phyloP scores from a whole-genome alignment of 2,329 filamentous ascomycete species.

The Penicillium fuscoglaucum region DNA sequence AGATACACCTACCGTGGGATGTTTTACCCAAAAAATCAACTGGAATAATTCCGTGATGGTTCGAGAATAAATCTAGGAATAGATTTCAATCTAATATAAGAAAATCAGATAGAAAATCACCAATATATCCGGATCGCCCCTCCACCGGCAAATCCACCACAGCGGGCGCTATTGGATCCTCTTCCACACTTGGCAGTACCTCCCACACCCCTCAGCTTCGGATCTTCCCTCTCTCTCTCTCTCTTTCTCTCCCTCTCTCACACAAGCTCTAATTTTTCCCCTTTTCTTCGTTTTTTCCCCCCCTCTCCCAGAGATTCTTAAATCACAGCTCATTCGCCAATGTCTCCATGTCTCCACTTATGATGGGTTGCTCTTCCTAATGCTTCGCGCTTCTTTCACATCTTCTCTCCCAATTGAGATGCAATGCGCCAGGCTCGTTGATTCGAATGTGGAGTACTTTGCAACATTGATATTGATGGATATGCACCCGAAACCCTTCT shows the following conservation, averaged over 20 bases:
- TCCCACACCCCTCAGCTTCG: constrained; percentile 22
- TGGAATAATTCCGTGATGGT: not conserved
- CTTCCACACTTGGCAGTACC: constrained; percentile 21
- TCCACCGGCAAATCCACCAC: constrained; percentile 11
- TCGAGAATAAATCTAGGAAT: not conserved
- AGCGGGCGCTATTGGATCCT: constrained; percentile 15
- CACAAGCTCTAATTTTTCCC: not conserved
- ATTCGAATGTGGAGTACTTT: constrained; percentile 2
- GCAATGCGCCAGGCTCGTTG: constrained; percentile 7
- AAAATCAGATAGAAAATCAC: not conserved
- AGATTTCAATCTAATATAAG: not conserved
- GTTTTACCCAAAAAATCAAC: not conserved
- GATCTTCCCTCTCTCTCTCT: constrained; percentile 16
- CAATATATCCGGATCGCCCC: constrained; percentile 11
- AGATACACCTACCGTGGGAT: not conserved
- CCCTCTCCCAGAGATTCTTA: no score
- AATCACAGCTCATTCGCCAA: not conserved
- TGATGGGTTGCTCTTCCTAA: constrained; percentile 2
- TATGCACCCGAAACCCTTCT: not conserved
- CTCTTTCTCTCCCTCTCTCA: not conserved
- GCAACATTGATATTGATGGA: not conserved
- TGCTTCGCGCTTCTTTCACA: constrained; percentile 2
- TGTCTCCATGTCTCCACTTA: constrained; percentile 6
- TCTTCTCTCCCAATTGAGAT: constrained; percentile 6
- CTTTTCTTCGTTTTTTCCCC: not conserved